Conservation (phyloP, 2,329 filamentous ascomycete species). For the Colletotrichum zoysiae region DNA sequence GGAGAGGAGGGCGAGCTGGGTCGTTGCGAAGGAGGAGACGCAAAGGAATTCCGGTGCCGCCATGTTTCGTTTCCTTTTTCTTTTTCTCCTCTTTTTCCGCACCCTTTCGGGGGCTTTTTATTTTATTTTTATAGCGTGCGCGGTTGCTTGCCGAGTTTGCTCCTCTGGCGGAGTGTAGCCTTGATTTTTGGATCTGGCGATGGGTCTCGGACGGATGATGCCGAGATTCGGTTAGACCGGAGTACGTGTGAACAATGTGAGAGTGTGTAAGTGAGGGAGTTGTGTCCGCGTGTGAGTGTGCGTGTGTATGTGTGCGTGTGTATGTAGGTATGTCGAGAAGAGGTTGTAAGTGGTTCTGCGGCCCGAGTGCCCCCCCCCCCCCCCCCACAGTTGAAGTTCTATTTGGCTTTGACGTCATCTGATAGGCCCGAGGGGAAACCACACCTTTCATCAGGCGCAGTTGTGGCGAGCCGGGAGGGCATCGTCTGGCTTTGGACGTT, state of each 20-base stretch:
- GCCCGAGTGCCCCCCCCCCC: not conserved
- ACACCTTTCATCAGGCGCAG: not conserved
- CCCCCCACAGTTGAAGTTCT: constrained; percentile 29
- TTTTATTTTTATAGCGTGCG: not conserved
- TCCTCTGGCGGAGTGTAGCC: too few species aligned
- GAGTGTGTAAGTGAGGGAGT: not conserved
- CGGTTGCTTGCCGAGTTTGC: too few species aligned
- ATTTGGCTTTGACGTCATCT: constrained; percentile 36
- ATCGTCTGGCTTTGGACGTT: not conserved
- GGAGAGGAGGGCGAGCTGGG: constrained; percentile 78
- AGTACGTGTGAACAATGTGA: not conserved
- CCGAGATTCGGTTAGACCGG: not conserved
- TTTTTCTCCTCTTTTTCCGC: not conserved
- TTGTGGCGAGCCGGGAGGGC: not conserved
- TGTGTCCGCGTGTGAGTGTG: not conserved
- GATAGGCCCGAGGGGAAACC: constrained; percentile 23
- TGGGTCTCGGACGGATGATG: not conserved
- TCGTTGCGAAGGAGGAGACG: constrained; percentile 76
- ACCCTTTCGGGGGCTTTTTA: not conserved
- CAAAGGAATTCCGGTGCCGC: constrained; percentile 61
- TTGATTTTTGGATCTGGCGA: not conserved
- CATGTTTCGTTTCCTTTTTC: constrained; percentile 47
- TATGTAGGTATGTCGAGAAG: constrained; percentile 3
- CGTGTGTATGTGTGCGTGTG: too few species aligned
- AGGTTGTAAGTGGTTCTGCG: constrained; percentile 17